Base-by-base conservation (phyloP, 306 rosid genomes). In the Leucaena leucocephala region DNA sequence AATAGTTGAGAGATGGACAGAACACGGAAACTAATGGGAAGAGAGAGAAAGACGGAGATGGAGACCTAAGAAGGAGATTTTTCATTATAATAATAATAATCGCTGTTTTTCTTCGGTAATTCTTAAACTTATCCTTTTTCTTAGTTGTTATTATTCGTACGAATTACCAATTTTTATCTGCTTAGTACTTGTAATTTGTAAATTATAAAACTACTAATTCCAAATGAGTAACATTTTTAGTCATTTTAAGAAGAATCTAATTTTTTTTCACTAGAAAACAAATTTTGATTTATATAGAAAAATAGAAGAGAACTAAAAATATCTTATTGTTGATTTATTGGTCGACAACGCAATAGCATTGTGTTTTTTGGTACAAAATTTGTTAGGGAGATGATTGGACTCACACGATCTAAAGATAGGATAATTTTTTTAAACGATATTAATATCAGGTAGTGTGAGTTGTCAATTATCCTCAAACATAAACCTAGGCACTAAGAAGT, bases 1-100 rank as follows among this genome's bases (percentile, higher is more conserved):
- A 71, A 73, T 71, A 80, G 81, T 33, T 55, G 71, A 82, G 86
- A 74, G 70, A 65, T 19, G 38, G 71, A 74, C 54, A 78, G 79
- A 71, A 54, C 45, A 75, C 71, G 50, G 10, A n/a, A n/a, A 57
- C 52, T 57, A 67, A 38, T 1, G 54, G 17, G 50, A 55, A 40
- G 67, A 82, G 76, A 35, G 38, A 77, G 71, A 82, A 19, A 71
- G 59, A 66, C 59, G 76, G 72, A 14, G 27, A 65, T 65, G 68
- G 16, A 49, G 72, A 68, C 50, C 34, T 38, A 54, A 65, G 80
- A 73, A 69, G 2, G 55, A 69, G 83, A 80, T 67, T 67, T 67
- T 21, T 43, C 38, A 27, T 74, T 62, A 69, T 80, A 77, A 77
- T 54, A 77, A 77, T 54, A 17, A 54, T n/a, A 54, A 83, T 77